These are phyloP conservation scores for Verticillium nonalfalfae DNA, from an alignment of 2,329 filamentous ascomycete species.

Conservation along the genomic window DNA sequence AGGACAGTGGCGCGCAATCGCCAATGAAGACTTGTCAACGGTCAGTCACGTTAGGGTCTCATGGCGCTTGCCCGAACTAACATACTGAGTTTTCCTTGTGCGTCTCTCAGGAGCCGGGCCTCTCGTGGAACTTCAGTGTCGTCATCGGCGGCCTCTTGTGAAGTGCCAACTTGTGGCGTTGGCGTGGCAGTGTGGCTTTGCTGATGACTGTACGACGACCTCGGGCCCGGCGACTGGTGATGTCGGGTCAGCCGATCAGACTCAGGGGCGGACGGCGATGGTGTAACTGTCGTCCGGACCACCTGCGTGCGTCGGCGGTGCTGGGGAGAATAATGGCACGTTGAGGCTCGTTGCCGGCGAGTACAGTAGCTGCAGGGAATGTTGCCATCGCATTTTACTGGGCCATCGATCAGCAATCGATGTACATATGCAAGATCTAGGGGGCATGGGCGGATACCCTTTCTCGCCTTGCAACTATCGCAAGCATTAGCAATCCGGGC, in stretches of 20 bases:
- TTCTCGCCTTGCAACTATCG: constrained; percentile 46
- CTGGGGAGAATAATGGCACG: constrained; percentile 42
- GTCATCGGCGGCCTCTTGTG: constrained; percentile 30
- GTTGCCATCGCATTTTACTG: constrained; percentile 47
- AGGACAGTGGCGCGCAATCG: constrained; percentile 48
- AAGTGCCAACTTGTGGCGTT: neutral
- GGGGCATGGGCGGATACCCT: constrained; percentile 20
- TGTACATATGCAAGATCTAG: neutral
- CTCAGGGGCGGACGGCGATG: neutral
- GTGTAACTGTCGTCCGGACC: neutral
- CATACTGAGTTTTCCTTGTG: constrained; percentile 40
- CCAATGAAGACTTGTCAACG: constrained; percentile 37
- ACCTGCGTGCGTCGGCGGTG: constrained; percentile 23
- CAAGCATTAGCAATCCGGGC: constrained; percentile 45
- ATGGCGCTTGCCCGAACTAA: neutral
- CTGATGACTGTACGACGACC: constrained; percentile 3
- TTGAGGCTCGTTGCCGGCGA: constrained; percentile 31
- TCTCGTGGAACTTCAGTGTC: constrained; percentile 49
- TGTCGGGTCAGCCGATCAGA: neutral
- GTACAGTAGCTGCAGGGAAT: constrained; percentile 45
- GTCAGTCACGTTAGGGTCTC: neutral
- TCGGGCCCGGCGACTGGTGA: constrained; percentile 3
- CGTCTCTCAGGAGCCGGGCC: constrained; percentile 43
- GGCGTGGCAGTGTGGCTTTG: neutral
- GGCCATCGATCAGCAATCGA: neutral